These are phyloP conservation scores for Astrocystis sublimbata DNA, from an alignment of 495 filamentous ascomycete genomes.

Conservation along the genomic window DNA sequence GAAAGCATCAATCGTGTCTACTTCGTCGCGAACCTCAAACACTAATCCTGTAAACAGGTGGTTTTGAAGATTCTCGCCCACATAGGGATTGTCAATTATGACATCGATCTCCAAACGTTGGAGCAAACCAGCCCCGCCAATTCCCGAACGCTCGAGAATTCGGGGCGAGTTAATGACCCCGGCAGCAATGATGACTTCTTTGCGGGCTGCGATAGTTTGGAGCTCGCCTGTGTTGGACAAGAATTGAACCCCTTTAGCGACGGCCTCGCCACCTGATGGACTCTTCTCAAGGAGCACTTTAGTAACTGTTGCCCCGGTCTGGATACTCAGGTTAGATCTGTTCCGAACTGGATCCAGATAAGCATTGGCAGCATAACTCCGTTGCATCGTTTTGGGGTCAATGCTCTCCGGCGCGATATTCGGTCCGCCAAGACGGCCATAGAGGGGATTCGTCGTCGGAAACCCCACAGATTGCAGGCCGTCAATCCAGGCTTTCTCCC, in stretches of 20 bases:
- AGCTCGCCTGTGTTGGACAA: constrained; percentile 31
- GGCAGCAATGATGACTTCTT: constrained; percentile 48
- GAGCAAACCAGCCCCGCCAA: constrained; percentile 37
- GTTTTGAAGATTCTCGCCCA: constrained; percentile 42
- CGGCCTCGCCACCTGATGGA: constrained; percentile 29
- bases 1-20: constrained; percentile 16
- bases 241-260: constrained; percentile 38
- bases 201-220: constrained; percentile 23
- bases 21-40: constrained; percentile 22
- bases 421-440: too few relatives aligned
- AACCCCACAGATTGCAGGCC: too few relatives aligned
- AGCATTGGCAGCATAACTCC: constrained; percentile 39
- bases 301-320: constrained; percentile 47
- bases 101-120: constrained; percentile 27
- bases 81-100: constrained; percentile 31
- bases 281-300: constrained; percentile 45
- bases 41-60: constrained; percentile 40
- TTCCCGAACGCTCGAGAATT: constrained; percentile 51
- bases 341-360: constrained; percentile 37
- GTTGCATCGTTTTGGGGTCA: constrained; percentile 40
- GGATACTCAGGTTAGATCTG: constrained; percentile 46
- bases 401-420: constrained; percentile 39
- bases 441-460: too few relatives aligned
- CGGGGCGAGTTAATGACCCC: constrained; percentile 51
- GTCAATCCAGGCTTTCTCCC: constrained; percentile 34